These are phyloP conservation scores for Wickerhamiella alocasiicola DNA, from an alignment of 805 yeast genomes.

Conservation along the genomic window DNA sequence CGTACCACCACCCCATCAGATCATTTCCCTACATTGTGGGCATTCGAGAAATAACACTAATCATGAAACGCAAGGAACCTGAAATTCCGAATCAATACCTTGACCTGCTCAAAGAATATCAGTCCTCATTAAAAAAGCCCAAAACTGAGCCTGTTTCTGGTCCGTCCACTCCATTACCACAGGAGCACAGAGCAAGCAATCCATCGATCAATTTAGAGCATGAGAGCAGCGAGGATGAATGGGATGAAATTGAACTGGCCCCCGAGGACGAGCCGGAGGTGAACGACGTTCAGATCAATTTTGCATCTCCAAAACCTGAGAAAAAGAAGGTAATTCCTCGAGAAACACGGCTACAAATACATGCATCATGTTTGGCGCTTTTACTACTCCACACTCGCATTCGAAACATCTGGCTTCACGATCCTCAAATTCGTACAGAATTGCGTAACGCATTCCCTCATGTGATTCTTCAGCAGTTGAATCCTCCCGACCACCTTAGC, in stretches of 20 bases:
- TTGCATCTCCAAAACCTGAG: not conserved
- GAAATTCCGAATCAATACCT: no score
- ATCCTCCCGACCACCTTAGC: conserved; percentile 35
- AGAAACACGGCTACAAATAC: conserved; percentile 2
- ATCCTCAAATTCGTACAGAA: conserved; percentile 30
- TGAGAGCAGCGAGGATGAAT: conserved; percentile 16
- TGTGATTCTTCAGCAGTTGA: conserved; percentile 35
- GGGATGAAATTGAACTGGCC: conserved; percentile 21
- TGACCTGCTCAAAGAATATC: no score
- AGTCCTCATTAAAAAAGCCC: no score
- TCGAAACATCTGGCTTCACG: conserved; percentile 66
- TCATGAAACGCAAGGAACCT: no score
- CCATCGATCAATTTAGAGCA: no score
- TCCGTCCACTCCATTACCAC: no score
- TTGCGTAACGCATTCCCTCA: conserved; percentile 40
- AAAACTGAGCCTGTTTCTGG: no score
- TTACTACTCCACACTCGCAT: conserved; percentile 46
- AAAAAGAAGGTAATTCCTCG: conserved; percentile 7
- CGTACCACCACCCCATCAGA: no score
- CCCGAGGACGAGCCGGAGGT: conserved; percentile 3
- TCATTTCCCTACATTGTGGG: no score
- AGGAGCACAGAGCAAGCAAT: no score
- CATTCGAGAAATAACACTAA: no score
- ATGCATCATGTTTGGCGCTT: conserved; percentile 2
- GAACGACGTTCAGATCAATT: conserved; percentile 2